These are phyloP conservation scores for Clitopilus hobsonii DNA, from an alignment of 768 basidiomycete species.

Conservation along the genomic window DNA sequence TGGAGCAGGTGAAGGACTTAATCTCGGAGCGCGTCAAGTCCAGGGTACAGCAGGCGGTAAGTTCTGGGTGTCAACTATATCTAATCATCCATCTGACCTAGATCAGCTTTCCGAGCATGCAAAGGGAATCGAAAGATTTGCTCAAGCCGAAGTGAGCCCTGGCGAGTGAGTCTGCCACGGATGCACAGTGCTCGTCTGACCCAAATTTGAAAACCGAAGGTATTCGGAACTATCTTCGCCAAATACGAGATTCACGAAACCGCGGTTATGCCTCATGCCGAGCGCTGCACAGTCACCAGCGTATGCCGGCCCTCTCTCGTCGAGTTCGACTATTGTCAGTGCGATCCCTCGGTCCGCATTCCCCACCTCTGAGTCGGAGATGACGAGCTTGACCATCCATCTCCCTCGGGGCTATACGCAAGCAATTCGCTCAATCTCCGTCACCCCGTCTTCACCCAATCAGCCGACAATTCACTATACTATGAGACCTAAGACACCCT, in stretches of 20 bases:
- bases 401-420: not conserved
- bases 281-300: conserved; percentile 43
- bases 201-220: too few species aligned
- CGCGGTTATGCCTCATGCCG: conserved; percentile 46
- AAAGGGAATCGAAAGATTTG: conserved; percentile 32
- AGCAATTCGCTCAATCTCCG: not conserved
- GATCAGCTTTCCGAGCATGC: conserved; percentile 27
- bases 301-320: conserved; percentile 16
- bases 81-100: not conserved
- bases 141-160: conserved; percentile 34
- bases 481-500: not conserved
- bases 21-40: conserved; percentile 33
- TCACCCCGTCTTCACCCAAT: not conserved
- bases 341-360: conserved; percentile 20
- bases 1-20: conserved; percentile 26
- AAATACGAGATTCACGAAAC: conserved; percentile 38
- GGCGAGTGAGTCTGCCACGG: too few species aligned
- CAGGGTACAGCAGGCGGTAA: conserved; percentile 39
- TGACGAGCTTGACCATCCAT: conserved; percentile 16
- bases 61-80: not conserved
- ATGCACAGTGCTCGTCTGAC: too few species aligned
- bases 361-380: conserved; percentile 18
- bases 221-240: too few species aligned
- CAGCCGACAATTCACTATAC: not conserved
- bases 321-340: conserved; percentile 17